A percentile compares a stretch with the other conserved stretches of the same genome.
These are phyloP conservation scores for Hypoxylon fragiforme DNA, from an alignment of 495 filamentous ascomycete genomes.

Conservation along the genomic window DNA sequence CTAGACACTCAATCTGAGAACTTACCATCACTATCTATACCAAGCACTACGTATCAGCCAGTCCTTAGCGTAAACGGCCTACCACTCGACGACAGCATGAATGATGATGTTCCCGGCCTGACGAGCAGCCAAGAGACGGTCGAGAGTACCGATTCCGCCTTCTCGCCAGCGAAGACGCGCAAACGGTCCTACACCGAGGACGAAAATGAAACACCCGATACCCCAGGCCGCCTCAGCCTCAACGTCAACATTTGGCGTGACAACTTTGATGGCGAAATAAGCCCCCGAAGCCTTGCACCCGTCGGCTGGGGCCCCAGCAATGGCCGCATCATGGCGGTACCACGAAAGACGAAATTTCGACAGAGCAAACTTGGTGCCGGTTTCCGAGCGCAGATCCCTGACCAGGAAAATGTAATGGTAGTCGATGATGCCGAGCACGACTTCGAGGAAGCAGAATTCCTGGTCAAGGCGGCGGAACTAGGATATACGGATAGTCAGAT, in stretches of 20 bases:
- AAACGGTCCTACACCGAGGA: conserved; percentile 48
- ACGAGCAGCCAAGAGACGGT: conserved; percentile 47
- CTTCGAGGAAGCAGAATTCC: conserved; percentile 58
- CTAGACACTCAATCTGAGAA: conserved; percentile 47
- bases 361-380: conserved; percentile 4
- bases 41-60: conserved; percentile 4
- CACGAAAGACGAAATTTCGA: conserved; percentile 29
- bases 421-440: conserved; percentile 37
- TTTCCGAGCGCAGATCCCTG: conserved; percentile 15
- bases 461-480: conserved; percentile 38
- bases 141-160: conserved; percentile 26
- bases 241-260: conserved; percentile 11
- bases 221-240: conserved; percentile 25
- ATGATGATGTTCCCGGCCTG: conserved; percentile 36
- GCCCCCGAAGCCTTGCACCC: conserved; percentile 41
- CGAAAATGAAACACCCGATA: conserved; percentile 23
- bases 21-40: neutral
- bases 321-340: conserved; percentile 45
- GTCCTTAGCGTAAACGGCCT: conserved; percentile 17
- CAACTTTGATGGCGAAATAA: conserved; percentile 42
- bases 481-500: conserved; percentile 16
- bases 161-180: conserved; percentile 28
- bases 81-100: conserved; percentile 12
- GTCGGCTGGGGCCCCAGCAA: conserved; percentile 15
- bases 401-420: conserved; percentile 45